Evolutionary conservation across 495 filamentous ascomycete species (phyloP).

Genomic region (Oleoguttula mirabilis): DNA sequence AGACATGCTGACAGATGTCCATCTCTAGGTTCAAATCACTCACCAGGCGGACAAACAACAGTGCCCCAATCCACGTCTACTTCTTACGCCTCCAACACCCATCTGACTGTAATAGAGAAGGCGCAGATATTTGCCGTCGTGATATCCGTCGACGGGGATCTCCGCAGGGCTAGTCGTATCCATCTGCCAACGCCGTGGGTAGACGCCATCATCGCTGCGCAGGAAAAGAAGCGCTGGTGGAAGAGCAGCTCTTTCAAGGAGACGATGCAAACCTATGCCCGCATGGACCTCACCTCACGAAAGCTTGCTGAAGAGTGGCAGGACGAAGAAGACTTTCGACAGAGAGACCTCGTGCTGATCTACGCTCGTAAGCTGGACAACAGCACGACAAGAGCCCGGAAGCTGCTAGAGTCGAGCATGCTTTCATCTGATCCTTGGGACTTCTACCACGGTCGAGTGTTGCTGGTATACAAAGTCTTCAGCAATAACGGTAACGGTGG

Average conservation of each 20-base stretch:
- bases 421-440: conserved; percentile 2
- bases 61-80: no score
- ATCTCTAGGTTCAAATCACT: no score
- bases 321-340: not conserved
- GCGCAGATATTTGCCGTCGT: not conserved
- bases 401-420: conserved; percentile 2
- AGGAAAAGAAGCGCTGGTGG: conserved; percentile 3
- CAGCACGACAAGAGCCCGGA: not conserved
- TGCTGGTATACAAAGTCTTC: conserved; percentile 2
- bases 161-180: not conserved
- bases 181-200: not conserved
- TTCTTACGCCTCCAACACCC: no score
- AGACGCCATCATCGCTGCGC: not conserved
- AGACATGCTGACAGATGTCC: no score
- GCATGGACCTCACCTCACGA: not conserved
- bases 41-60: no score
- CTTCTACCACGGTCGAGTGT: not conserved
- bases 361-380: not conserved
- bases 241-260: conserved; percentile 3
- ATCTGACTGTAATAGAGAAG: no score
- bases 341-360: not conserved
- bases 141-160: conserved; percentile 1
- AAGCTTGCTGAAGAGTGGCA: not conserved
- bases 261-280: not conserved
- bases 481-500: no score